Base-by-base conservation (phyloP, 2,329 filamentous ascomycete genomes). In the Chrysosporium queenslandicum region DNA sequence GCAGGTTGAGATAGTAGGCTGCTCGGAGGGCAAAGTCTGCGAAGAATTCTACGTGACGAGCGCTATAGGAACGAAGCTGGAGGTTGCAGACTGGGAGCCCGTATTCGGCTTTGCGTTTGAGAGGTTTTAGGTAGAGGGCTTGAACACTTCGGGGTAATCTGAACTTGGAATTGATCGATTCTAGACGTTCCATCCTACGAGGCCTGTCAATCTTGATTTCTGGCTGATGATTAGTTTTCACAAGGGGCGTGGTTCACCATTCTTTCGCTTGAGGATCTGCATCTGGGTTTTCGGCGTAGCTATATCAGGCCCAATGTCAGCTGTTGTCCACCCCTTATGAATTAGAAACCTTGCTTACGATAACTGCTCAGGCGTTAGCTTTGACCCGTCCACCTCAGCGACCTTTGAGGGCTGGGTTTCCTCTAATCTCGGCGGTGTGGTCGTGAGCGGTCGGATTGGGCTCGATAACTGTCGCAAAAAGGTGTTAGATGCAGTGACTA, bases 1-100 rank as follows among this genome's bases (percentile, higher is more conserved):
- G 85, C 1, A 98, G 82, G 16, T 85, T 81, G 39, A 96, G 81
- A 71, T 91, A 98, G 73, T 97, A 98, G 52, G 92, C 92, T 3
- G 90, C 90, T 59, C 92, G 86, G 52, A 97, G 75, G 46, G 90
- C 89, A 67, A 98, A 97, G 72, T 98, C 92, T 69, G 85, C 78
- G 66, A 94, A 96, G 73, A 96, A 90, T 63, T 95, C 87, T 54
- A 98, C 81, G 60, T 94, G 92, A 55, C 89, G 87, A 32, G 90
- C 76, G 63, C 80, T 89, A 76, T 87, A 98, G 30, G 91, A 95
- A 60, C 92, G 87, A 46, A 98, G 74, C 67, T 98, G 92, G 30
- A 98, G 82, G 67, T 96, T 85, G 73, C 88, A 94, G 9, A 86
- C 82, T 11, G 89, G 89, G 32, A 95, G 79, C 48, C 87, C 87